phyloP scores from a whole-genome alignment of 1,284 basidiomycete species.

The Fomitopsis pinicola region DNA sequence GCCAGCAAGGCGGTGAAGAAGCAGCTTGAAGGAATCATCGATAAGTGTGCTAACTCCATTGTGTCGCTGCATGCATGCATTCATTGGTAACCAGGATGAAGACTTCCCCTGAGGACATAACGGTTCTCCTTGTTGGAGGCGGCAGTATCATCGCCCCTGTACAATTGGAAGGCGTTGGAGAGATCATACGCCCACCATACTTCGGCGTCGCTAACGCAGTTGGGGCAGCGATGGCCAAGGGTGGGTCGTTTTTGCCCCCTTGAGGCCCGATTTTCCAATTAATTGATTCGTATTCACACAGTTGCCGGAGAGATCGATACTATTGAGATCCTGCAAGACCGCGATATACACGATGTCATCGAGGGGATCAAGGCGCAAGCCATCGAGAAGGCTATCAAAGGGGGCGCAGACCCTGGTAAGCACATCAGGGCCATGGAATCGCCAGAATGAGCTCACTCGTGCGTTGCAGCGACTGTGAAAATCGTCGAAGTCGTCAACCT shows the following conservation, averaged over 20 bases:
- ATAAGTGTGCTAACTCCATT: conserved; percentile 17
- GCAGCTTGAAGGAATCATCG: conserved; percentile 43
- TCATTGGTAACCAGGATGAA: conserved; percentile 39
- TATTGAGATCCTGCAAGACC: conserved; percentile 37
- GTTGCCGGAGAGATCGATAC: conserved; percentile 34
- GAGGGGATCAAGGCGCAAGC: conserved; percentile 39
- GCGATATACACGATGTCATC: conserved; percentile 37
- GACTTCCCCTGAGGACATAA: conserved; percentile 45
- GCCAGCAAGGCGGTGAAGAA: conserved; percentile 39
- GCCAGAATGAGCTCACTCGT: not conserved
- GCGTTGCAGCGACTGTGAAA: conserved; percentile 24
- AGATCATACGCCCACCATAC: conserved; percentile 45
- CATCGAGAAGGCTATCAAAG: conserved; percentile 37
- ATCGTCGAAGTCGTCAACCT: conserved; percentile 45
- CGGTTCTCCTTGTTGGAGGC: conserved; percentile 49
- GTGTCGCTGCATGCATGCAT: not conserved
- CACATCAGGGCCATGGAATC: not conserved
- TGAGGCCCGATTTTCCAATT: not conserved
- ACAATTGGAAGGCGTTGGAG: conserved; percentile 39
- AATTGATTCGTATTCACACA: conserved; percentile 1
- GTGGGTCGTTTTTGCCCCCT: conserved; percentile 14
- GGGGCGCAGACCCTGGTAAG: conserved; percentile 38
- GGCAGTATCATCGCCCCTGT: conserved; percentile 44
- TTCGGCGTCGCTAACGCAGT: conserved; percentile 55
- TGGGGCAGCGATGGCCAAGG: conserved; percentile 45